Evolutionary conservation across 2,329 filamentous ascomycete species (phyloP), one percentile per base, ranked within the genome.

Genomic region (Passalora sequoiae): DNA sequence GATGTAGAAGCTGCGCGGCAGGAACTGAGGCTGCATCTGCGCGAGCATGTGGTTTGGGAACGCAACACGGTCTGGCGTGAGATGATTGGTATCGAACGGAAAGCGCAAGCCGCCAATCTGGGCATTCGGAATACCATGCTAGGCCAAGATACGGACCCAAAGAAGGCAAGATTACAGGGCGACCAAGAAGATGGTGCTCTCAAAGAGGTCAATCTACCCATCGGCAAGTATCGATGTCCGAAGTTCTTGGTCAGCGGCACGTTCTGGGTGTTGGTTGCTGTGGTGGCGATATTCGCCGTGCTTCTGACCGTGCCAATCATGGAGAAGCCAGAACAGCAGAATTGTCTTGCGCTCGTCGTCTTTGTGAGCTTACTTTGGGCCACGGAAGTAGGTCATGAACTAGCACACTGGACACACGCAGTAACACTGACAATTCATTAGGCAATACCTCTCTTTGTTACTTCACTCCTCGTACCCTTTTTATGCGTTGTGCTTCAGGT

Each of bases 21-120:
- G 55, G 92, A 97, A 61, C 73, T 98, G 44, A 80, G 92, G 41
- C 79, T 95, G 21, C 89, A 98, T 61, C 76, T 98, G 19, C 77
- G 92, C 44, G 94, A 98, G 67, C 92, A 98, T 65, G 89, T 98
- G 15, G 91, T 97, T 0, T 98, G 92, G 94, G 94, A 98, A 66
- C 80, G 92, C 44, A 98, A 98, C 62, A 98, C 92, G 0, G 92
- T 98, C 13, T 98, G 92, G 92, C 77, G 94, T 68, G 92, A 98
- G 59, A 92, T 98, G 80, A 98, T 98, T 63, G 92, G 91, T 40
- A 91, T 98, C 56, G 94, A 98, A 70, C 78, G 92, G 16, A 89
- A 94, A 62, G 88, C 88, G 1, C 91, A 97, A 67, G 94, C 92
- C 6, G 91, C 91, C 6, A 92, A 91, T 56, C 76, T 98, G 53